Evolutionary conservation across 768 basidiomycete species (phyloP).

Genomic region (Collybia sordida): DNA sequence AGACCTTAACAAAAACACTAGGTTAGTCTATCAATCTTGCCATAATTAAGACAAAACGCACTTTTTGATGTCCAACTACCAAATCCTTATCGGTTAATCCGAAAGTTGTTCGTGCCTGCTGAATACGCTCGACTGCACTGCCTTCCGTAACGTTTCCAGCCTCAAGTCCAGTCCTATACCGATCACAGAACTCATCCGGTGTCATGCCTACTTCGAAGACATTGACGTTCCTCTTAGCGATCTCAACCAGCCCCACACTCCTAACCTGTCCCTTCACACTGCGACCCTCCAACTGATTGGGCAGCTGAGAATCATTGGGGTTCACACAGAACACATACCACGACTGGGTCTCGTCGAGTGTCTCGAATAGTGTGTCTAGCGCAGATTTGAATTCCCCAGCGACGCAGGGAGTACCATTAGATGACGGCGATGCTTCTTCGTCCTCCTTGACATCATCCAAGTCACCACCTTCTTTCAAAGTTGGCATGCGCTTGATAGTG

Average conservation of each 20-base stretch:
- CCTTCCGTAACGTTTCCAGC: conserved; percentile 60
- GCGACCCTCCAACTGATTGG: conserved; percentile 90
- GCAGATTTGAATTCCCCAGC: conserved; percentile 88
- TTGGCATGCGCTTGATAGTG: conserved; percentile 62
- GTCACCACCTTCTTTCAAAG: conserved; percentile 43
- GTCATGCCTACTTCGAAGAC: conserved; percentile 86
- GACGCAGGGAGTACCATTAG: conserved; percentile 61
- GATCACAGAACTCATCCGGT: conserved; percentile 79
- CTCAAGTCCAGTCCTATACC: conserved; percentile 72
- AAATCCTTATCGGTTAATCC: conserved; percentile 68
- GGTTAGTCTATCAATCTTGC: not conserved
- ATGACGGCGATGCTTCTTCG: conserved; percentile 41
- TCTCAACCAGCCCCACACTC: conserved; percentile 74
- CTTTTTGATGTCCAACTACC: conserved; percentile 83
- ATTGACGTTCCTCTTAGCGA: conserved; percentile 63
- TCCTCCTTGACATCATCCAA: conserved; percentile 51
- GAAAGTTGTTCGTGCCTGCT: conserved; percentile 56
- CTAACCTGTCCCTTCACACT: conserved; percentile 91
- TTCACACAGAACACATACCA: conserved; percentile 95
- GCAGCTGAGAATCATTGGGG: conserved; percentile 93
- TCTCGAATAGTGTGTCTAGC: conserved; percentile 82
- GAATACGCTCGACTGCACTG: conserved; percentile 55
- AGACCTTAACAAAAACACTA: conserved; percentile 56
- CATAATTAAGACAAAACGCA: conserved; percentile 28
- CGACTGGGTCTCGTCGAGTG: conserved; percentile 83